Conservation (phyloP, 352 stramenopile genomes). For the Phytophthora megakarya region DNA sequence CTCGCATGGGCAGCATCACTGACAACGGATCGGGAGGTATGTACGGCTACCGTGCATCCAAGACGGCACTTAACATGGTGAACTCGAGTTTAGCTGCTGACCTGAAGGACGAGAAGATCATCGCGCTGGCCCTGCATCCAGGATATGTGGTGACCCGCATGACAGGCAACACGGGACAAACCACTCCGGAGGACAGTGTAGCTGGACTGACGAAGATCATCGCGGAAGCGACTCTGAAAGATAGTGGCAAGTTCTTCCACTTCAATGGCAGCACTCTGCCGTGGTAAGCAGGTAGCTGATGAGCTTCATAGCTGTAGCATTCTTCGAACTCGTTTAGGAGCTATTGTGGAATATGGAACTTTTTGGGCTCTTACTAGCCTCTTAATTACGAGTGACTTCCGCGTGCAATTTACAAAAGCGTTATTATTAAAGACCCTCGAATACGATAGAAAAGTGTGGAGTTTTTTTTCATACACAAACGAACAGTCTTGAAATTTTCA, state of each 20-base stretch:
- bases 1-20: conserved; percentile 48
- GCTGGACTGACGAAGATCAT: conserved; percentile 42
- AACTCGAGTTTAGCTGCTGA: conserved; percentile 46
- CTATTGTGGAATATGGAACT: no score
- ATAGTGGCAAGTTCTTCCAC: conserved; percentile 51
- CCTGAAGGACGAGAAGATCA: conserved; percentile 47
- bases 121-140: conserved; percentile 42
- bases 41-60: conserved; percentile 71
- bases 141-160: conserved; percentile 58
- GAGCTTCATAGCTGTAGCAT: no score
- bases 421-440: no score
- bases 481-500: no score
- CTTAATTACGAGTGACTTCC: no score
- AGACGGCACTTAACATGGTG: conserved; percentile 71
- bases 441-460: no score
- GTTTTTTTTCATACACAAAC: no score
- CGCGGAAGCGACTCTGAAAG: conserved; percentile 25
- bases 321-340: no score
- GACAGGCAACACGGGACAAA: conserved; percentile 32
- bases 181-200: conserved; percentile 38
- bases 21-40: conserved; percentile 28
- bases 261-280: neutral
- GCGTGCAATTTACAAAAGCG: no score
- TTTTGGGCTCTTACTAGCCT: no score
- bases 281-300: no score